These are phyloP conservation scores for Botrytis cinerea DNA, from an alignment of 2,329 filamentous ascomycete species.

Conservation along the genomic window DNA sequence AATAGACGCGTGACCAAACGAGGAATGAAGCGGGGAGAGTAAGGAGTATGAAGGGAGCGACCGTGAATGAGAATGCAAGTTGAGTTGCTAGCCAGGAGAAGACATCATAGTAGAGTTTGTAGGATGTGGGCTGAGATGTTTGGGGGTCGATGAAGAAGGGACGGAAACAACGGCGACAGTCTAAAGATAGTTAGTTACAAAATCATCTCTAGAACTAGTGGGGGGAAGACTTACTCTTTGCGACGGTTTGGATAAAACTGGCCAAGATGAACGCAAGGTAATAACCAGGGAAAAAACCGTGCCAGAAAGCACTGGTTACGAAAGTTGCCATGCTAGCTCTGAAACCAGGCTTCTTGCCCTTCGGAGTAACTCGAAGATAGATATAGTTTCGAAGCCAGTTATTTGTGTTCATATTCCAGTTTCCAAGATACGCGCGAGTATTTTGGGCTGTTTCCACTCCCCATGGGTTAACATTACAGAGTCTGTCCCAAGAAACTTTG, in stretches of 20 bases:
- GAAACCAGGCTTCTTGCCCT: constrained; percentile 95
- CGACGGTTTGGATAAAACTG: constrained; percentile 86
- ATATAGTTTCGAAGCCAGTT: constrained; percentile 95
- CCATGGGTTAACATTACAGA: constrained; percentile 86
- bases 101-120: constrained; percentile 86
- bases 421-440: constrained; percentile 84
- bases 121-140: constrained; percentile 64
- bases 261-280: constrained; percentile 89
- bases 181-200: constrained; percentile 48
- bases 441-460: constrained; percentile 90
- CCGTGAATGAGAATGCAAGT: constrained; percentile 78
- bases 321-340: constrained; percentile 93
- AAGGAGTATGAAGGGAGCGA: constrained; percentile 83
- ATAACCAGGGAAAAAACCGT: constrained; percentile 96
- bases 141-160: constrained; percentile 88
- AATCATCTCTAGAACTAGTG: background rate
- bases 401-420: constrained; percentile 99
- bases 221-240: constrained; percentile 72
- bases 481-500: constrained; percentile 83
- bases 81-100: constrained; percentile 76
- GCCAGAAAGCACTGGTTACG: constrained; percentile 92
- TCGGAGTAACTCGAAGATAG: constrained; percentile 91
- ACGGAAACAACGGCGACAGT: constrained; percentile 84
- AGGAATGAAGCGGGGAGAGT: constrained; percentile 67
- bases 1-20: constrained; percentile 86